Percentiles rank a stretch among this genome's conserved stretches.
phyloP scores from a whole-genome alignment of 352 stramenopile species.

The Phytophthora ohioensis region DNA sequence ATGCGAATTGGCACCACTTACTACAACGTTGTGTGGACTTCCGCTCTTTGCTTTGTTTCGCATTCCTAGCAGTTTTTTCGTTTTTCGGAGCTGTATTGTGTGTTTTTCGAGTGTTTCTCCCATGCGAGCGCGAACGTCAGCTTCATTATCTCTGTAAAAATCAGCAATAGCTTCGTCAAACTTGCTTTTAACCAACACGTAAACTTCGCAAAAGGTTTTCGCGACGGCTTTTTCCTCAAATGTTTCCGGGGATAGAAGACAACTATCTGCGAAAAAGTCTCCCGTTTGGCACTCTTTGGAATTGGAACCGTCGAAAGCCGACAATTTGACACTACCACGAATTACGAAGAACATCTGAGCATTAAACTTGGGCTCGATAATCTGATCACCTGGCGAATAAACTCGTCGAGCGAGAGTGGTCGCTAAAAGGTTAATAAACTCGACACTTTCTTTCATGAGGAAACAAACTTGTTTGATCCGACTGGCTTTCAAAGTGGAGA shows the following conservation, averaged over 20 bases:
- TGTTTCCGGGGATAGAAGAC: conserved; percentile 58
- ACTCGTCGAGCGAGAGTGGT: conserved; percentile 56
- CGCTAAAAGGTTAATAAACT: conserved; percentile 74
- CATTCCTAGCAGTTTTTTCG: conserved; percentile 75
- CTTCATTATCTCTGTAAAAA: conserved; percentile 58
- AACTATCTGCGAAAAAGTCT: conserved; percentile 77
- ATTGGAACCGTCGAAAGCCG: conserved; percentile 55
- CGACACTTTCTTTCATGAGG: conserved; percentile 71
- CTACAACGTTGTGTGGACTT: conserved; percentile 10
- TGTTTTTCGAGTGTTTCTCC: conserved; percentile 59
- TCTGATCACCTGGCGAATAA: conserved; percentile 66
- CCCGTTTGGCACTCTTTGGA: conserved; percentile 69
- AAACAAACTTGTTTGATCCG: conserved; percentile 77
- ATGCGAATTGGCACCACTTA: not conserved
- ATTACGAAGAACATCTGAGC: conserved; percentile 83
- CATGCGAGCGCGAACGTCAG: conserved; percentile 50
- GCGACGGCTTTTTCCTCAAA: conserved; percentile 79
- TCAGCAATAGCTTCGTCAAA: conserved; percentile 65
- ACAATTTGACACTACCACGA: conserved; percentile 58
- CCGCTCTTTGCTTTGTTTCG: conserved; percentile 34
- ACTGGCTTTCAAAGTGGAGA: conserved; percentile 69
- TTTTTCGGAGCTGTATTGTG: conserved; percentile 73
- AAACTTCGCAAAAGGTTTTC: conserved; percentile 87
- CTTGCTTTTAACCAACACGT: conserved; percentile 67
- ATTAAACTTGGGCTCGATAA: conserved; percentile 80